phyloP scores from a whole-genome alignment of 2,329 filamentous ascomycete species.

The Colletotrichum sp. region DNA sequence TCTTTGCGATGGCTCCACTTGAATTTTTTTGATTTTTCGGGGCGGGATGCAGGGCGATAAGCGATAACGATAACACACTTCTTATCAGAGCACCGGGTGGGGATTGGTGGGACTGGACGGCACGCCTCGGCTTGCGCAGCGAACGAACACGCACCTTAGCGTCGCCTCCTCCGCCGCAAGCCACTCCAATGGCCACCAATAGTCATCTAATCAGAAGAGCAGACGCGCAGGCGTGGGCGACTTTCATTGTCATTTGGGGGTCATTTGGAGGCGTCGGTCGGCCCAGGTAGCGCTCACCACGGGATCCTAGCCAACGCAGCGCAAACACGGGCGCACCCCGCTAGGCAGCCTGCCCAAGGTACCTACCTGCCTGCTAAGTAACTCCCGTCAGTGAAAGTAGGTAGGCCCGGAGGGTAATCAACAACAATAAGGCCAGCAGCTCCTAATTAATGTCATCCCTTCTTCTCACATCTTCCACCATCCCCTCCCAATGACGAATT shows the following conservation, averaged over 20 bases:
- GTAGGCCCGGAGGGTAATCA: not conserved
- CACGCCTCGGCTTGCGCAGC: not conserved
- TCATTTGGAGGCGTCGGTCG: not conserved
- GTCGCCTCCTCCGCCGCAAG: not conserved
- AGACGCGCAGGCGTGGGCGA: not conserved
- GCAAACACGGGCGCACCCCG: not conserved
- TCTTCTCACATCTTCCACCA: not conserved
- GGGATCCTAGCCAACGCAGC: not conserved
- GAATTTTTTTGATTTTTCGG: constrained; percentile 10
- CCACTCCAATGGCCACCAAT: not conserved
- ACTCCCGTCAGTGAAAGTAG: not conserved
- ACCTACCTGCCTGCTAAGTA: not conserved
- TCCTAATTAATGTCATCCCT: not conserved
- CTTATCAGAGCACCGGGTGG: not conserved
- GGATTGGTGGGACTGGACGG: not conserved
- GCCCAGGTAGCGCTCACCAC: not conserved
- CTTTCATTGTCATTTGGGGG: not conserved
- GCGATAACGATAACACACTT: constrained; percentile 7
- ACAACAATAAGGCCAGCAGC: not conserved
- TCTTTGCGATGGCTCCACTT: constrained; percentile 15
- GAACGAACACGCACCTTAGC: not conserved
- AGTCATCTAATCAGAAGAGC: constrained; percentile 6
- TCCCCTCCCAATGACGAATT: not conserved
- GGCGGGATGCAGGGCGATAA: constrained; percentile 14
- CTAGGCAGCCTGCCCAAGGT: not conserved